Evolutionary conservation across 2,329 filamentous ascomycete species (phyloP).

Genomic region (Raffaelea deltoideospora): DNA sequence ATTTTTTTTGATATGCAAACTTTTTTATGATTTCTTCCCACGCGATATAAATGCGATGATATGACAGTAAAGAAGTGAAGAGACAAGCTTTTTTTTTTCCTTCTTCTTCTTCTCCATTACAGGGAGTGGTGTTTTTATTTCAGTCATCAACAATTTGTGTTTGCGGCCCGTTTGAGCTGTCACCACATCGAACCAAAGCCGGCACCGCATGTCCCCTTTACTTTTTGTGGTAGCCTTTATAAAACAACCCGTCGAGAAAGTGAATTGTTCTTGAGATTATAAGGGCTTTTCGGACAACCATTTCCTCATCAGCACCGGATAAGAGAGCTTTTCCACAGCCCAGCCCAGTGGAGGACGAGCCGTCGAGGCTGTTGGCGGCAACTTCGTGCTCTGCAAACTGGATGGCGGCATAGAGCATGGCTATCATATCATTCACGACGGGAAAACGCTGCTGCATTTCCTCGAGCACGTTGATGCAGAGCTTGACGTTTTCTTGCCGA

Average conservation of each 20-base stretch:
- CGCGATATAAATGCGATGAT: too few relatives aligned
- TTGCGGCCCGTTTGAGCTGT: not conserved
- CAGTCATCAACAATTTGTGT: not conserved
- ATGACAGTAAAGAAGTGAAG: too few relatives aligned
- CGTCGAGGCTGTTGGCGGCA: not conserved
- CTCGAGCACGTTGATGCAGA: slow-evolving; percentile 1
- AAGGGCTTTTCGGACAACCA: not conserved
- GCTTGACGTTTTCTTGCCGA: not conserved
- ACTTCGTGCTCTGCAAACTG: not conserved
- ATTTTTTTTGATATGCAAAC: too few relatives aligned
- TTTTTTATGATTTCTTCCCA: too few relatives aligned
- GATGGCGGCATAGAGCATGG: not conserved
- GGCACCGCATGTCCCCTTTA: not conserved
- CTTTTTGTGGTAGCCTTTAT: not conserved
- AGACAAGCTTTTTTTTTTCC: too few relatives aligned
- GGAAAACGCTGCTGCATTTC: slow-evolving; percentile 1
- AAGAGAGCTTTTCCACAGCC: not conserved
- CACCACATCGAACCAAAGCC: not conserved
- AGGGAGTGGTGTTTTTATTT: too few relatives aligned
- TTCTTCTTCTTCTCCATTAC: too few relatives aligned
- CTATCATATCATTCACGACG: slow-evolving; percentile 1
- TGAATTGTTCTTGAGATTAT: not conserved
- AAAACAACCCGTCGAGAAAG: not conserved
- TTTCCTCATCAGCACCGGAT: not conserved
- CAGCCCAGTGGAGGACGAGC: not conserved